Evolutionary conservation across 2,329 filamentous ascomycete genomes (phyloP).

Genomic region (Trichoderma breve): DNA sequence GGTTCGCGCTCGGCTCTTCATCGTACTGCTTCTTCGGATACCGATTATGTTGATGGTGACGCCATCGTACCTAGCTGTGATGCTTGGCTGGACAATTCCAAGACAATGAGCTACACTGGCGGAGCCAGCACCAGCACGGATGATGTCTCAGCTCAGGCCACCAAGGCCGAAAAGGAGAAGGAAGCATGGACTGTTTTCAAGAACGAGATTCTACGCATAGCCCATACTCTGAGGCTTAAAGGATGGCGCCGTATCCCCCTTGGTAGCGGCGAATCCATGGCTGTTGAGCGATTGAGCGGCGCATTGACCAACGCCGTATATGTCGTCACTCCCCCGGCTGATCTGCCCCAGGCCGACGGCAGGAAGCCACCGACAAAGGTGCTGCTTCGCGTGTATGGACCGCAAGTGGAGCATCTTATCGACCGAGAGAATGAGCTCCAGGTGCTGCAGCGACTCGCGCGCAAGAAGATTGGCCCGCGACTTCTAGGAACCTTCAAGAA

Average conservation of each 20-base stretch:
- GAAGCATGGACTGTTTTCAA: slow-evolving; percentile 87
- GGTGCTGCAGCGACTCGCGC: slow-evolving; percentile 79
- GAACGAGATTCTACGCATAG: slow-evolving; percentile 82
- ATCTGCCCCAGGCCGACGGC: slow-evolving; percentile 45
- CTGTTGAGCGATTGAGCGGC: slow-evolving; percentile 77
- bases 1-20: slow-evolving; percentile 39
- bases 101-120: slow-evolving; percentile 74
- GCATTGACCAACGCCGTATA: slow-evolving; percentile 97
- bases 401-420: slow-evolving; percentile 92
- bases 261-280: slow-evolving; percentile 65
- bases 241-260: slow-evolving; percentile 84
- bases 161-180: slow-evolving; percentile 61
- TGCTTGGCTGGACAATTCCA: slow-evolving; percentile 82
- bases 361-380: slow-evolving; percentile 63
- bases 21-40: slow-evolving; percentile 70
- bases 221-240: slow-evolving; percentile 85
- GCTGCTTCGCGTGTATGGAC: slow-evolving; percentile 87
- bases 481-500: slow-evolving; percentile 91
- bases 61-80: slow-evolving; percentile 81
- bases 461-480: slow-evolving; percentile 89
- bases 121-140: slow-evolving; percentile 41
- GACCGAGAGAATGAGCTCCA: slow-evolving; percentile 87
- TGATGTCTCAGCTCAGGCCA: slow-evolving; percentile 36
- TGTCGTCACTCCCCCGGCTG: slow-evolving; percentile 77
- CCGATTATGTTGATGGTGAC: slow-evolving; percentile 80